Percentiles rank a stretch among this genome's conserved stretches.
Evolutionary conservation across 2,329 filamentous ascomycete genomes (phyloP).

Genomic region (Pseudocercospora macadamiae): DNA sequence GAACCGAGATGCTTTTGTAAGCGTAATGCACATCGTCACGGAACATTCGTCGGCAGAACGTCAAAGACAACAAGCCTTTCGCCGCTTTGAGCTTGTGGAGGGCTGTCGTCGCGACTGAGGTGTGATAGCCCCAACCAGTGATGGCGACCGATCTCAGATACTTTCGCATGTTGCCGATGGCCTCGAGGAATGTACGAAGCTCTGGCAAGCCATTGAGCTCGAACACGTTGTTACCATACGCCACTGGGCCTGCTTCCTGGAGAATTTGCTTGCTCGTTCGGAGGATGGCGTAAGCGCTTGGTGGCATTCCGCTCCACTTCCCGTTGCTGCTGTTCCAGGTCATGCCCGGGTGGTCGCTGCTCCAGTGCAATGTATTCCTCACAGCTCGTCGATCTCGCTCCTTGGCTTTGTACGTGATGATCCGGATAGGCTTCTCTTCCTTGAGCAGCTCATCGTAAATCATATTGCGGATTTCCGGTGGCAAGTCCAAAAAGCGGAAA

Average conservation of each 20-base stretch:
- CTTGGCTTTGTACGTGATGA: not conserved
- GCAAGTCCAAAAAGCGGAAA: conserved; percentile 22
- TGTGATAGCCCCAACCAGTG: not conserved
- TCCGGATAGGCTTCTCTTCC: not conserved
- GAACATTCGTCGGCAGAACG: not conserved
- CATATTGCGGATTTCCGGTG: conserved; percentile 27
- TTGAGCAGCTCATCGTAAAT: conserved; percentile 22
- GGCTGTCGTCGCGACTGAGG: not conserved
- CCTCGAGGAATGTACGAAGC: conserved; percentile 4
- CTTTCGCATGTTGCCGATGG: conserved; percentile 9
- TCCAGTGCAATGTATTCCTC: not conserved
- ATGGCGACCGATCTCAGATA: not conserved
- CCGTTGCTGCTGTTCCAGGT: not conserved
- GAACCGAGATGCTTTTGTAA: not conserved
- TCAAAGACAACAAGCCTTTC: not conserved
- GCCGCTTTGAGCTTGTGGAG: conserved; percentile 17
- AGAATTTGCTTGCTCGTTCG: conserved; percentile 11
- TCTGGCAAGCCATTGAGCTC: not conserved
- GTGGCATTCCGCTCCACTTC: not conserved
- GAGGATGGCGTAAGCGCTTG: conserved; percentile 6
- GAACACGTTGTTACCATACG: conserved; percentile 12
- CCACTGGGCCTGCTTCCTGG: conserved; percentile 1
- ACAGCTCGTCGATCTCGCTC: not conserved
- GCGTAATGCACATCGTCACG: not conserved
- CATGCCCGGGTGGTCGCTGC: not conserved